These are phyloP conservation scores for Daldinia caldariorum DNA, from an alignment of 495 filamentous ascomycete genomes.

Conservation along the genomic window DNA sequence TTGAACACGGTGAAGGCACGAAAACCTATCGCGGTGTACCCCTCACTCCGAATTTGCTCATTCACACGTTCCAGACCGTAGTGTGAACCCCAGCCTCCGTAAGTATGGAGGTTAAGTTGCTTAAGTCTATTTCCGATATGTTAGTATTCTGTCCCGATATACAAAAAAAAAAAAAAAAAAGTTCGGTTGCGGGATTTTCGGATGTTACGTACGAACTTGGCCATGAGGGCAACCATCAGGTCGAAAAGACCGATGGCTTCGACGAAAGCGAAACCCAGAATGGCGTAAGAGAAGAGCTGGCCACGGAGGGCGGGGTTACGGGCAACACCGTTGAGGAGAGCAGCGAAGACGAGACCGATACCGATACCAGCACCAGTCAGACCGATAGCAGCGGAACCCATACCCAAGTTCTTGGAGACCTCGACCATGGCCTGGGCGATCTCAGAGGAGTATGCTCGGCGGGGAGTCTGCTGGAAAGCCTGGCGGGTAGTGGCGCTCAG, in stretches of 20 bases:
- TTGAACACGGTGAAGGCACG: conserved; percentile 41
- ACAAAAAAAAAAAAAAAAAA: background rate
- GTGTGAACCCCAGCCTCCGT: conserved; percentile 44
- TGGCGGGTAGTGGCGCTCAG: conserved; percentile 71
- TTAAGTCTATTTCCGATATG: conserved; percentile 40
- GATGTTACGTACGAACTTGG: conserved; percentile 69
- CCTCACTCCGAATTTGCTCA: conserved; percentile 34
- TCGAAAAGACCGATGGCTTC: conserved; percentile 94
- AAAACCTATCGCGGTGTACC: conserved; percentile 31
- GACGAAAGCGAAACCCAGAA: conserved; percentile 93
- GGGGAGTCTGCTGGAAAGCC: conserved; percentile 68
- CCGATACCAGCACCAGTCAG: conserved; percentile 91
- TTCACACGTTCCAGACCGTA: conserved; percentile 41
- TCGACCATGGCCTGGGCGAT: conserved; percentile 85
- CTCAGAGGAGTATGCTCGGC: conserved; percentile 81
- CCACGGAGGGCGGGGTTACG: conserved; percentile 90
- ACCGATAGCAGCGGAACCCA: conserved; percentile 87
- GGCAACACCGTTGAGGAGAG: conserved; percentile 83
- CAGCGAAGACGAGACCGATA: conserved; percentile 91
- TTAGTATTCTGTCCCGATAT: conserved; percentile 10
- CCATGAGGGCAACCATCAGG: conserved; percentile 91
- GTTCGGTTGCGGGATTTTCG: conserved; percentile 20
- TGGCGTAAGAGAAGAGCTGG: conserved; percentile 92
- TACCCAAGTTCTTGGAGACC: conserved; percentile 88
- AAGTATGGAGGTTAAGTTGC: conserved; percentile 45